phyloP scores from a whole-genome alignment of 768 basidiomycete genomes.

The Pulveroboletus sp. region DNA sequence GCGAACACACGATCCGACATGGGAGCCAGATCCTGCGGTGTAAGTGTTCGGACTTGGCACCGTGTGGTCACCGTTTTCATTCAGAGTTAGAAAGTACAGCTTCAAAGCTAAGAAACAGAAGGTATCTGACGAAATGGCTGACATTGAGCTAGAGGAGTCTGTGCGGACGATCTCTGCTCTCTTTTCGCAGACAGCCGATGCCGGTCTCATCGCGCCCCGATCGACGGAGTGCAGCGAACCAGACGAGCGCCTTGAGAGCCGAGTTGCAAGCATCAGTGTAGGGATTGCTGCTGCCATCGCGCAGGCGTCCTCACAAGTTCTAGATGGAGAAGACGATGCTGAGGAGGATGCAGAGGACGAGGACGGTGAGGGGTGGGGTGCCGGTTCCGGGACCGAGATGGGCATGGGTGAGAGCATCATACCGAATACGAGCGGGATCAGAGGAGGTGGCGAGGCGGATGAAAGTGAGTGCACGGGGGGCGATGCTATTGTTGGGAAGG shows the following conservation, averaged over 20 bases:
- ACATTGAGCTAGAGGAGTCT: constrained; percentile 63
- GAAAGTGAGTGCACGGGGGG: constrained; percentile 17
- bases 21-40: constrained; percentile 83
- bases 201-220: constrained; percentile 27
- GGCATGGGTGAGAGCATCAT: constrained; percentile 47
- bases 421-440: constrained; percentile 60
- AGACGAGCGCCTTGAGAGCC: constrained; percentile 51
- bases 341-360: constrained; percentile 35
- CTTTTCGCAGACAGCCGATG: constrained; percentile 46
- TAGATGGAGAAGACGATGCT: constrained; percentile 50
- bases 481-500: constrained; percentile 14
- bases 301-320: constrained; percentile 60
- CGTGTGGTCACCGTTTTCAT: constrained; percentile 12
- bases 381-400: constrained; percentile 48
- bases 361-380: constrained; percentile 39
- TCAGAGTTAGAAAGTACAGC: constrained; percentile 56
- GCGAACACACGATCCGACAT: constrained; percentile 79
- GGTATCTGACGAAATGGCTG: constrained; percentile 47
- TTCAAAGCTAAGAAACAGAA: constrained; percentile 70
- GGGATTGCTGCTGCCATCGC: constrained; percentile 80
- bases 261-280: constrained; percentile 73
- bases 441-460: constrained; percentile 34
- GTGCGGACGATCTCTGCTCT: constrained; percentile 72
- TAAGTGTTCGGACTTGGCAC: constrained; percentile 35
- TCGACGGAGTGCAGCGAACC: constrained; percentile 28